Percentiles rank a stretch among this genome's conserved stretches.
Evolutionary conservation across 83 land plant species (phyloP).

Genomic region (Diphasiastrum complanatum): DNA sequence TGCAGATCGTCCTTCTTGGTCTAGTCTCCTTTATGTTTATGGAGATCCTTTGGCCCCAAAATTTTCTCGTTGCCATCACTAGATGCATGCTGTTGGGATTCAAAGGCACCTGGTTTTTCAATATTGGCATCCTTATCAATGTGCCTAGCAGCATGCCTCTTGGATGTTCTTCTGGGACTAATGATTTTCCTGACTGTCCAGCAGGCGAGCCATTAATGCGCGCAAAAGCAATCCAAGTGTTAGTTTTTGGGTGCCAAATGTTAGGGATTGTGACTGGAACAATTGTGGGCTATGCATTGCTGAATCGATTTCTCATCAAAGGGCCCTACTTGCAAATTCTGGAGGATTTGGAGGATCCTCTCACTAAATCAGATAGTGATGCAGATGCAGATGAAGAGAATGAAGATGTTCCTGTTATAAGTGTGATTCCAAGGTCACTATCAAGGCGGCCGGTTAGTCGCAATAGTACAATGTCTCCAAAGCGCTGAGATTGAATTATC

Average conservation of each 20-base stretch:
- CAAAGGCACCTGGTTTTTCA: slow-evolving; percentile 31
- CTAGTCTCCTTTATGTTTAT: slow-evolving; percentile 20
- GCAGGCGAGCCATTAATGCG: neutral
- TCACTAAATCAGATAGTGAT: no score
- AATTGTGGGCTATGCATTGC: slow-evolving; percentile 8
- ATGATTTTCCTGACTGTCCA: slow-evolving; percentile 19
- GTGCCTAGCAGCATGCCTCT: slow-evolving; percentile 5
- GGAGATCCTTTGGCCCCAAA: slow-evolving; percentile 17
- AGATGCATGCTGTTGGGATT: slow-evolving; percentile 22
- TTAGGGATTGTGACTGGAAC: slow-evolving; percentile 11
- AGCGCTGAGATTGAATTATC: no score
- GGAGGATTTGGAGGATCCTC: no score
- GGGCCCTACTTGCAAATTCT: no score
- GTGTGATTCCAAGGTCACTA: no score
- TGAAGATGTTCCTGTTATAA: no score
- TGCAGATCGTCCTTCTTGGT: slow-evolving; percentile 18
- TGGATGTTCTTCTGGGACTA: slow-evolving; percentile 1
- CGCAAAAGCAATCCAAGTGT: slow-evolving; percentile 27
- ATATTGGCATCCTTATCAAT: slow-evolving; percentile 20
- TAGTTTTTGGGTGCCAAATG: slow-evolving; percentile 15
- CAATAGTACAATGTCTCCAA: no score
- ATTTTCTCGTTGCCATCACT: slow-evolving; percentile 12
- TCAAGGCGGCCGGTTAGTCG: no score
- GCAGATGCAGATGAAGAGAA: no score
- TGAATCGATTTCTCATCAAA: no score